Conservation (phyloP, 192 early-diverging fungal species). For the Linnemannia schmuckeri region DNA sequence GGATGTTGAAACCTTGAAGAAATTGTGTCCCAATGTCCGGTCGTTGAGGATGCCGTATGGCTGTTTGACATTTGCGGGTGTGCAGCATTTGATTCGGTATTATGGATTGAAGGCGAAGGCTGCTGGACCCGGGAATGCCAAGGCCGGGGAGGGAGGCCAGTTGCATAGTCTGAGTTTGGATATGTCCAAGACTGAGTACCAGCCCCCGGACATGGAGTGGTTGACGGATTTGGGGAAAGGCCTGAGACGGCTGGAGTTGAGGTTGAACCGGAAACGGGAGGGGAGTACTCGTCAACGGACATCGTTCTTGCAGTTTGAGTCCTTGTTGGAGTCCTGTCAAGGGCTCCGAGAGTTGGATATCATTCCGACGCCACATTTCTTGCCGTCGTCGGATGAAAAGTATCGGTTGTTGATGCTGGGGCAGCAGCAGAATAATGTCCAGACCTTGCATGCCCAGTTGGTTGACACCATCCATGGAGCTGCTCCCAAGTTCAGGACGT, state of each 20-base stretch:
- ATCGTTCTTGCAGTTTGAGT: slow-evolving; percentile 11
- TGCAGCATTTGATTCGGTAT: slow-evolving; percentile 7
- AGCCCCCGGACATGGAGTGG: slow-evolving; percentile 6
- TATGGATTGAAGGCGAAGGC: neutral
- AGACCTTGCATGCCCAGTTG: neutral
- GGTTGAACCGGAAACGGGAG: neutral
- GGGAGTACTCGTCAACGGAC: neutral
- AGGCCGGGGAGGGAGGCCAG: neutral
- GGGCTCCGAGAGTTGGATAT: slow-evolving; percentile 13
- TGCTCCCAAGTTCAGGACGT: neutral
- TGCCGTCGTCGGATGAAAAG: neutral
- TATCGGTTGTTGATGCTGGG: neutral
- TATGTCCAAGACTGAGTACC: neutral
- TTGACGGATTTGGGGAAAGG: slow-evolving; percentile 15
- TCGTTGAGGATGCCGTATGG: slow-evolving; percentile 12
- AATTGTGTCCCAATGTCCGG: slow-evolving; percentile 1
- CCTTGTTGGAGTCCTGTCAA: neutral
- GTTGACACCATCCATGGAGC: neutral
- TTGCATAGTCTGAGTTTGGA: slow-evolving; percentile 19
- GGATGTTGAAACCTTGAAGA: slow-evolving; percentile 17
- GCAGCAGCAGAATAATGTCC: neutral
- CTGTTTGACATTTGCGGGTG: slow-evolving; percentile 17
- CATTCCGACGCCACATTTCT: slow-evolving; percentile 7
- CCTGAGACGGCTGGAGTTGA: slow-evolving; percentile 10
- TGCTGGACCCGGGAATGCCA: neutral